These are phyloP conservation scores for Thermomyces lanuginosus DNA, from an alignment of 2,329 filamentous ascomycete genomes.

Conservation along the genomic window DNA sequence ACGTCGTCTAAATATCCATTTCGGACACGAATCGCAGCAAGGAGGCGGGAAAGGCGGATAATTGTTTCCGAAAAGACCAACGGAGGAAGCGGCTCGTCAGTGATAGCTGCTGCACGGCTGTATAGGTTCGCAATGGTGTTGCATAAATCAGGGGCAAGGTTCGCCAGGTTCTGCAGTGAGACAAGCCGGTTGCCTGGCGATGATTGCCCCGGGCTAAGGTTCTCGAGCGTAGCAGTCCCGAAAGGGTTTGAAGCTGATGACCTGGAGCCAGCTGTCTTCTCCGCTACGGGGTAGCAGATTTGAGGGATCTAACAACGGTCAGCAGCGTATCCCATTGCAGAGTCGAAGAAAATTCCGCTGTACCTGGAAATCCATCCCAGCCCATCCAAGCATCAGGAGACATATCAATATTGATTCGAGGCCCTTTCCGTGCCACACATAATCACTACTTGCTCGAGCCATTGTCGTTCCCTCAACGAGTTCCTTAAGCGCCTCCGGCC, in stretches of 20 bases:
- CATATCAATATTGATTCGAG: conserved; percentile 74
- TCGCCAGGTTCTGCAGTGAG: conserved; percentile 34
- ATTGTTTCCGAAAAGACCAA: conserved; percentile 41
- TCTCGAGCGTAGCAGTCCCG: conserved; percentile 11
- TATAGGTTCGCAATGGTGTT: conserved; percentile 43
- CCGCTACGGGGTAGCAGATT: conserved; percentile 35
- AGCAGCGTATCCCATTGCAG: conserved; percentile 1
- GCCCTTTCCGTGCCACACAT: conserved; percentile 94
- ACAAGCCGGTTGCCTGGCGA: conserved; percentile 31
- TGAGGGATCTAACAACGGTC: conserved; percentile 32
- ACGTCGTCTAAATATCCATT: conserved; percentile 36
- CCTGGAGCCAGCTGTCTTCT: conserved; percentile 32
- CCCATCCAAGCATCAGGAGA: conserved; percentile 70
- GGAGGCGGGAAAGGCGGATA: conserved; percentile 37
- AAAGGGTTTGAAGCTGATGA: conserved; percentile 19
- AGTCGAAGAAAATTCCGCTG: conserved; percentile 2
- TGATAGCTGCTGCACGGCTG: conserved; percentile 35
- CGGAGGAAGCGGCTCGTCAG: conserved; percentile 36
- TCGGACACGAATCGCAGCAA: conserved; percentile 35
- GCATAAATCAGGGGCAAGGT: conserved; percentile 39
- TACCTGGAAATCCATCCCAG: conserved; percentile 56
- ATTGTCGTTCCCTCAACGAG: conserved; percentile 63
- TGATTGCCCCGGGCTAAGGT: conserved; percentile 25
- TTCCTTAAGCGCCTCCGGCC: conserved; percentile 74
- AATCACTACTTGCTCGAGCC: conserved; percentile 67